Base-by-base conservation (phyloP, 192 early-diverging fungal genomes). In the Helicostylum pulchrum region DNA sequence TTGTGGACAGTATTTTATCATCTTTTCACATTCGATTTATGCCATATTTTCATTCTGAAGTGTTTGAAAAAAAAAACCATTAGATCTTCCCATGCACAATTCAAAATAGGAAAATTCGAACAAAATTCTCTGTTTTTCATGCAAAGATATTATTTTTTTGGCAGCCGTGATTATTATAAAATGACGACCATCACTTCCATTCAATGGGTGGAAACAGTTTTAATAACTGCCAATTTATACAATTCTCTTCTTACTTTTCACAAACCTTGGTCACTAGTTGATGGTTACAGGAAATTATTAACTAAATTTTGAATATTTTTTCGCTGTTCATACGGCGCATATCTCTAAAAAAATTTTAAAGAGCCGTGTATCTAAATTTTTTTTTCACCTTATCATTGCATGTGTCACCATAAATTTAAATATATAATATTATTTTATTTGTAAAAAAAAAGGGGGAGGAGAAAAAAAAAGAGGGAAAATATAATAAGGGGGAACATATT, bases 141-240 rank as follows among this genome's bases (percentile, higher is more conserved):
- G 67, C 67, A 4, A 67, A 47, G 55, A 56, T 26, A 26, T 26
- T 26, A 2, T 2, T 26, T 75, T 12, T 75, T 75, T 75, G 74
- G 74, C 15, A 75, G 63, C 4, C 68, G 63, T 0, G 68, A 75
- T 53, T 9, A 21, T 9, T 55, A 65, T 44, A 56, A 58, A 43
- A 71, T 70, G 68, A 70, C 74, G 0, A 75, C 67, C 5, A 15
- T 75, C 8, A 75, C 74, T 10, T 52, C 63, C 10, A 75, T 75
- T 52, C 47, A 68, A 31, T 75, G 74, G 74, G 66, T 75, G 62
- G 31, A 47, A 7, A 62, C 31, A 3, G 64, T 68, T 2, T 53
- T 75, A 21, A 39, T 45, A 14, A 65, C 71, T 39, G 68, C 74
- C 19, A 68, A 68, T 39, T 21, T 75, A 10, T 32, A 53, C 1